Conservation (phyloP, 2,329 filamentous ascomycete species). For the Pseudofabraea citricarpa region DNA sequence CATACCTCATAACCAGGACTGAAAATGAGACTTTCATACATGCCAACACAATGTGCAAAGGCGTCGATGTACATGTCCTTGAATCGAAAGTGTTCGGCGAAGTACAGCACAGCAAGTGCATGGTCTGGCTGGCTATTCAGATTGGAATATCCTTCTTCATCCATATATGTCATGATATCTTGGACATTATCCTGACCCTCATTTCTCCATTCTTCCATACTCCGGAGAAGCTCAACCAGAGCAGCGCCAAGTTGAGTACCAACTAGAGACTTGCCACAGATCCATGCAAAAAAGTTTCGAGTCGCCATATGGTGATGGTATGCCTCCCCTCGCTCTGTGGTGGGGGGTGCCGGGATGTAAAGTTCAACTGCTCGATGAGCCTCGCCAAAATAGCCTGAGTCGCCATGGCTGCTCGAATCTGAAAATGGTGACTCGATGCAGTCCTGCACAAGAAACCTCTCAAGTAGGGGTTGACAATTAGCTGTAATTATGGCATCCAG, state of each 20-base stretch:
- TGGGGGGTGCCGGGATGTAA: constrained; percentile 62
- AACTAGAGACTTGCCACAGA: constrained; percentile 61
- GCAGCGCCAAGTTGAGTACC: constrained; percentile 61
- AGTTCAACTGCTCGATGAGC: constrained; percentile 41
- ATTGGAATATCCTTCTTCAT: constrained; percentile 65
- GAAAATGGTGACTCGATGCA: constrained; percentile 9
- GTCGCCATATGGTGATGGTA: constrained; percentile 63
- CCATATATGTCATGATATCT: constrained; percentile 61
- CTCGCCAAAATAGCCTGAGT: constrained; percentile 12
- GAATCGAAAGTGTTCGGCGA: constrained; percentile 62
- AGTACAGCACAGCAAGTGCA: constrained; percentile 60
- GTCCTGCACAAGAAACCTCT: constrained; percentile 38
- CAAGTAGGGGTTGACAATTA: constrained; percentile 56
- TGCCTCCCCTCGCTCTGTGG: constrained; percentile 46
- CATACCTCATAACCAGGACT: constrained; percentile 59
- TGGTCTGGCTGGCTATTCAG: constrained; percentile 63
- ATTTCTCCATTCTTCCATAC: constrained; percentile 58
- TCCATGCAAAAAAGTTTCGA: constrained; percentile 72
- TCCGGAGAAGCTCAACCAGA: constrained; percentile 59
- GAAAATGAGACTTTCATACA: constrained; percentile 56
- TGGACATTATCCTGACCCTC: constrained; percentile 48
- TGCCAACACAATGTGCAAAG: constrained; percentile 74
- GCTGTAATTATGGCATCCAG: constrained; percentile 51
- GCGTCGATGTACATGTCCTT: constrained; percentile 66
- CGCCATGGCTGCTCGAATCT: constrained; percentile 7